phyloP scores from a whole-genome alignment of 2,329 filamentous ascomycete species.

The Alternaria arbusti region DNA sequence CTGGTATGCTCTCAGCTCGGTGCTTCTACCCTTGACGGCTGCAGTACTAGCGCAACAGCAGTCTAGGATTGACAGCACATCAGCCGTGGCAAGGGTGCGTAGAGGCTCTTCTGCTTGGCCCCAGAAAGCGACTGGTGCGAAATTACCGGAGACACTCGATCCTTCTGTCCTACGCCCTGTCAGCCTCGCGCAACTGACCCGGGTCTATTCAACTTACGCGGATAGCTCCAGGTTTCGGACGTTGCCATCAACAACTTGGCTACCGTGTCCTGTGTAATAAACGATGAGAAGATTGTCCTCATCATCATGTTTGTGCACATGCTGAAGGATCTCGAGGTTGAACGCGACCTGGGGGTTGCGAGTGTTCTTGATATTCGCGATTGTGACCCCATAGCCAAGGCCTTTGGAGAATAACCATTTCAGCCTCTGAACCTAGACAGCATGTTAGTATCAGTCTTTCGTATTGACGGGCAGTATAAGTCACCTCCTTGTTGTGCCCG shows the following conservation, averaged over 20 bases:
- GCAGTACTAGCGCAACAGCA: conserved; percentile 38
- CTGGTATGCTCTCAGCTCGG: conserved; percentile 9
- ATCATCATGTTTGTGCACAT: conserved; percentile 30
- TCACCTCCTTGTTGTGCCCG: too few species aligned
- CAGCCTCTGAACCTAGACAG: background rate
- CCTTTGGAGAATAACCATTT: conserved; percentile 9
- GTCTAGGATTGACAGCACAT: conserved; percentile 40
- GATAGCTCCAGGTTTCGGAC: background rate
- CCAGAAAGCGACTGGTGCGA: too few species aligned
- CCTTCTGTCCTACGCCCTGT: too few species aligned
- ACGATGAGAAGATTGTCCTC: conserved; percentile 37
- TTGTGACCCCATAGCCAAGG: conserved; percentile 13
- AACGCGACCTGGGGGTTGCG: background rate
- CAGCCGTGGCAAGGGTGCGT: conserved; percentile 4
- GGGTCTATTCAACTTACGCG: background rate
- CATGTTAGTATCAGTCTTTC: too few species aligned
- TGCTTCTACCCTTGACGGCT: conserved; percentile 15
- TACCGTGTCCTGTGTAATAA: conserved; percentile 45
- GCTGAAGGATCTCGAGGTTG: conserved; percentile 5
- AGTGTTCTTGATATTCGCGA: conserved; percentile 7
- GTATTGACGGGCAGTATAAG: too few species aligned
- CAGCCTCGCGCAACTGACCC: too few species aligned
- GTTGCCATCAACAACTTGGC: background rate
- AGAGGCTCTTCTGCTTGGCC: background rate
- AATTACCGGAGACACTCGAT: too few species aligned